A percentile compares a stretch with the other conserved stretches of the same genome.
Evolutionary conservation across 306 rosid genomes (phyloP).

Genomic region (Bauhinia variegata): DNA sequence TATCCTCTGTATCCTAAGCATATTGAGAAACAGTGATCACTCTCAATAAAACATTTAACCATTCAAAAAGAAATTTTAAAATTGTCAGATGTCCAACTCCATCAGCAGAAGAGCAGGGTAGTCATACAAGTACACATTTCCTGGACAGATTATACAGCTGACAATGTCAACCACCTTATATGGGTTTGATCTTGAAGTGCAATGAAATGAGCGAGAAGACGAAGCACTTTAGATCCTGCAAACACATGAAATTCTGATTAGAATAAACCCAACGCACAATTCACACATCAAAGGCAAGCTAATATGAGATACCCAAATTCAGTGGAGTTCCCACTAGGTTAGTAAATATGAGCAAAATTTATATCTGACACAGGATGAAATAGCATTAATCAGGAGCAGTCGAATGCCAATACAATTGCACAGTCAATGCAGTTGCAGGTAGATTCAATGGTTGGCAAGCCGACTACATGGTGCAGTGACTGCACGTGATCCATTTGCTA

Average conservation of each 20-base stretch:
- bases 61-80: not conserved
- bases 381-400: too few relatives aligned
- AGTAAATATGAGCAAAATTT: not conserved
- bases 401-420: too few relatives aligned
- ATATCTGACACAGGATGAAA: not conserved
- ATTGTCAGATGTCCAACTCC: conserved; percentile 17
- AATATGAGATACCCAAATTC: not conserved
- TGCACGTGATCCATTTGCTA: too few relatives aligned
- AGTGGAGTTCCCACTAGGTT: not conserved
- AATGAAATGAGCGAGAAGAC: conserved; percentile 94
- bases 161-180: conserved; percentile 44
- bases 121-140: conserved; percentile 26
- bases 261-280: conserved; percentile 13
- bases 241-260: conserved; percentile 32
- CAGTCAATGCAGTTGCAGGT: too few relatives aligned
- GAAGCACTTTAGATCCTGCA: conserved; percentile 95
- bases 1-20: not conserved
- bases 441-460: too few relatives aligned
- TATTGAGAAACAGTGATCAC: not conserved
- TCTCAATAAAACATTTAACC: not conserved
- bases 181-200: conserved; percentile 97
- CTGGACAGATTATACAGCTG: conserved; percentile 16
- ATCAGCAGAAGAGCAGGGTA: conserved; percentile 17
- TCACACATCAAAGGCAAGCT: conserved; percentile 2
- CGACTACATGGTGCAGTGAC: too few relatives aligned